phyloP scores from a whole-genome alignment of 257 asterid species.

The Misopates orontium region DNA sequence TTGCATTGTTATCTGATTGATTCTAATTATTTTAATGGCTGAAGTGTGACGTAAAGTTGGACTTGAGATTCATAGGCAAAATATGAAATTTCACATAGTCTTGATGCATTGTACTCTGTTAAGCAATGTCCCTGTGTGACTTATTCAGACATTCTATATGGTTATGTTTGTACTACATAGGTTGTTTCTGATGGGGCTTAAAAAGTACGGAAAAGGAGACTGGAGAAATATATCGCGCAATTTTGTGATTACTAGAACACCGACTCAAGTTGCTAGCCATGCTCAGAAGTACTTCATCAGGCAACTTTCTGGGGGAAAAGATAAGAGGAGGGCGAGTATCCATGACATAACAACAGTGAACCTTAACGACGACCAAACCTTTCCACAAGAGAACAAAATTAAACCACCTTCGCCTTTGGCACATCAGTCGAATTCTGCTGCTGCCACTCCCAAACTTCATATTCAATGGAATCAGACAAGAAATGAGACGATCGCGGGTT shows the following conservation, averaged over 20 bases:
- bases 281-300: not conserved
- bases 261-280: too few relatives aligned
- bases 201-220: not conserved
- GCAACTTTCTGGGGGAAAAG: not conserved
- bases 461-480: too few relatives aligned
- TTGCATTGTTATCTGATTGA: not conserved
- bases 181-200: not conserved
- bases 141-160: conserved; percentile 21
- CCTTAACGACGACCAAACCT: too few relatives aligned
- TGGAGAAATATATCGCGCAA: not conserved
- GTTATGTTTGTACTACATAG: not conserved
- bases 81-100: too few relatives aligned
- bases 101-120: too few relatives aligned
- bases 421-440: too few relatives aligned
- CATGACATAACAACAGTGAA: not conserved
- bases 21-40: not conserved
- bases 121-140: not conserved
- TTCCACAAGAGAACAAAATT: too few relatives aligned
- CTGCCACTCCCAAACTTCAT: too few relatives aligned
- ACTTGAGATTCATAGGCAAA: too few relatives aligned
- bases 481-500: too few relatives aligned
- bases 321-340: not conserved
- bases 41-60: not conserved
- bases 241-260: not conserved
- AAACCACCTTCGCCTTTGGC: too few relatives aligned